Evolutionary conservation across 345 rosid genomes (phyloP), one percentile per base, ranked within the genome.

Genomic region (Atalantia buxifolia): DNA sequence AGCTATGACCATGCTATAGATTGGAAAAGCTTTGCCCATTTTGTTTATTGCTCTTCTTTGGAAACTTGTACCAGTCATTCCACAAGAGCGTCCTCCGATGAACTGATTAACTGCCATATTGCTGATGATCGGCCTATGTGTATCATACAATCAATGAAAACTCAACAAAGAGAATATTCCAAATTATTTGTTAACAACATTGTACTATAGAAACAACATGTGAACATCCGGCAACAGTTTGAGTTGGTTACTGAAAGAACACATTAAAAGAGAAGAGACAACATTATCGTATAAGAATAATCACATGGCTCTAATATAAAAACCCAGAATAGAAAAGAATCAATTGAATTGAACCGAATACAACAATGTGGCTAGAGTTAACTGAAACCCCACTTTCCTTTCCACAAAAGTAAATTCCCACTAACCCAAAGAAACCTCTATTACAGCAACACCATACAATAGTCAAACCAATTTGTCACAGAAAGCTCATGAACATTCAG

Each of bases 21-120:
- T 10, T 6, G 66, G 30, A 36, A 76, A 28, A 56, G 66, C 57
- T 38, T 64, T 80, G 53, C 63, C 56, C 76, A 56, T 50, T 22
- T 68, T 73, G 56, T 63, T 68, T 12, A 38, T 18, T 48, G 57
- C 48, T 80, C 79, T 76, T 73, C 53, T 57, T 72, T 69, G 70
- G 6, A 14, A 40, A 63, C 40, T 60, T 18, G 55, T 65, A 45
- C 73, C 73, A 7, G 31, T 6, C 36, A 74, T 40, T 25, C 83
- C 74, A 48, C 31, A 74, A 27, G 69, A 74, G 19, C n/a, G 69
- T 42, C 69, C 69, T 63, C 83, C 60, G 19, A 28, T 40, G 57
- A 83, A 36, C 67, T 57, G 81, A 56, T 63, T 35, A 28, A 69
- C 76, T 6, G 59, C 13, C 83, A 80, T 77, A 45, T 40, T 77